These are phyloP conservation scores for Sordariomycetes sp. DNA, from an alignment of 2,329 filamentous ascomycete species.

Conservation along the genomic window DNA sequence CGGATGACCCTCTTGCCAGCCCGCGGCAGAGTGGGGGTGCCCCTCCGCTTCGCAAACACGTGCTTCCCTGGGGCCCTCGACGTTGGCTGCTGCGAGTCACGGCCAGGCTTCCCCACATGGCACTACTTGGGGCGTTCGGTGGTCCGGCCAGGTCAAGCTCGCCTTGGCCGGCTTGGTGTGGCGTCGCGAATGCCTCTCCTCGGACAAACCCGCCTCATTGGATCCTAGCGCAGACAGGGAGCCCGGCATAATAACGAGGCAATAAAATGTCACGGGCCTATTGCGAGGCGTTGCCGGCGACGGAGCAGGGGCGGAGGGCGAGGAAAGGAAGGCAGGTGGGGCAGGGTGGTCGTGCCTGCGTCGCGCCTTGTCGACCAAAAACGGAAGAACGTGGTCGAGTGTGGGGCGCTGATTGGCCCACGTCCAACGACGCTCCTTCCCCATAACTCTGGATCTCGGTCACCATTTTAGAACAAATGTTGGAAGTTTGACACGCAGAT, in stretches of 20 bases:
- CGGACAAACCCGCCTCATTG: not conserved
- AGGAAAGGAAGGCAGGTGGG: not conserved
- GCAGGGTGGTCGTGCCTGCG: not conserved
- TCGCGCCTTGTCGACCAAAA: not conserved
- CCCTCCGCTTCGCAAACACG: not conserved
- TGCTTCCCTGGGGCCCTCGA: not conserved
- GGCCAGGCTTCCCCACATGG: not conserved
- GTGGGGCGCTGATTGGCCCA: not conserved
- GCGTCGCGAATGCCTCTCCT: not conserved
- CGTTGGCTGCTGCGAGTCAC: not conserved
- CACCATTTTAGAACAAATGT: conserved; percentile 4
- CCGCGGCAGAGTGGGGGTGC: not conserved
- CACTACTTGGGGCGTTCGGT: not conserved
- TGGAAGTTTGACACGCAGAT: not conserved
- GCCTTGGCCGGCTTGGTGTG: not conserved
- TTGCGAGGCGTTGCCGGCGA: not conserved
- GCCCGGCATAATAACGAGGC: not conserved
- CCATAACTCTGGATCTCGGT: not conserved
- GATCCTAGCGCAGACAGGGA: not conserved
- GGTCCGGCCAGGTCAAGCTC: not conserved
- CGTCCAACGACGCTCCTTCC: not conserved
- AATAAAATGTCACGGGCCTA: not conserved
- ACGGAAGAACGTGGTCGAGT: conserved; percentile 1
- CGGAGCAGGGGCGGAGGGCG: not conserved
- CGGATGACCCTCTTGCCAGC: not conserved